Conservation (phyloP, 2,329 filamentous ascomycete genomes). For the Pseudogymnoascus sp. region DNA sequence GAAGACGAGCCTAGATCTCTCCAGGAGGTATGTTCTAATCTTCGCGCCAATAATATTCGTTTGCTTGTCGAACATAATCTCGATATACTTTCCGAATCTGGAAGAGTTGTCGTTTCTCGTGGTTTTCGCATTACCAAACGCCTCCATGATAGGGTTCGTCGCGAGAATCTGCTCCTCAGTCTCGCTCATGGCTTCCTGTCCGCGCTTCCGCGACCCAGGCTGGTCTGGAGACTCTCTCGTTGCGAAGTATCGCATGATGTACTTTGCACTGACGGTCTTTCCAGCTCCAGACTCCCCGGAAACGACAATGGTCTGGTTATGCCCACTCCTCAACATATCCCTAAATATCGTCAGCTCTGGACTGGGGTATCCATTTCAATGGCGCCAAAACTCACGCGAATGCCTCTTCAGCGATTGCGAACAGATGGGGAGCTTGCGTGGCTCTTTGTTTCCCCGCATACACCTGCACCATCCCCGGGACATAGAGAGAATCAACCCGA, state of each 20-base stretch:
- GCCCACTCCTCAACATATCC: slow-evolving; percentile 92
- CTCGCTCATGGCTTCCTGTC: slow-evolving; percentile 81
- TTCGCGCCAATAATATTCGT: slow-evolving; percentile 97
- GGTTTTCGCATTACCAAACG: slow-evolving; percentile 99
- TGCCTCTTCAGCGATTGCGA: slow-evolving; percentile 97
- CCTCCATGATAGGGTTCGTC: slow-evolving; percentile 99
- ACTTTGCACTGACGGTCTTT: slow-evolving; percentile 98
- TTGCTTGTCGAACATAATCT: slow-evolving; percentile 96
- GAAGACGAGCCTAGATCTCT: slow-evolving; percentile 92
- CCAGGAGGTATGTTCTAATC: slow-evolving; percentile 91
- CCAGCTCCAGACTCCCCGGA: slow-evolving; percentile 97
- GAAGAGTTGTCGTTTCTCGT: slow-evolving; percentile 99
- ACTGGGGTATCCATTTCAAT: slow-evolving; percentile 4
- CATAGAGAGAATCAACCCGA: slow-evolving; percentile 93
- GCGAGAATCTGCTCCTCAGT: slow-evolving; percentile 98
- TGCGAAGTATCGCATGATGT: slow-evolving; percentile 99
- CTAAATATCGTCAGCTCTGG: slow-evolving; percentile 43
- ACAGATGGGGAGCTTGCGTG: slow-evolving; percentile 94
- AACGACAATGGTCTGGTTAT: slow-evolving; percentile 98
- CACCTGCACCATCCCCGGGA: slow-evolving; percentile 98
- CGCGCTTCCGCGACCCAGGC: slow-evolving; percentile 69
- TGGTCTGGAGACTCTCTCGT: slow-evolving; percentile 91
- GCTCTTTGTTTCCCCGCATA: slow-evolving; percentile 96
- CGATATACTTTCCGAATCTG: slow-evolving; percentile 98
- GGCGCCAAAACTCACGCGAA: slow-evolving; percentile 64